Evolutionary conservation across 108 stramenopile genomes (phyloP).

Genomic region (Nannochloropsis salina): DNA sequence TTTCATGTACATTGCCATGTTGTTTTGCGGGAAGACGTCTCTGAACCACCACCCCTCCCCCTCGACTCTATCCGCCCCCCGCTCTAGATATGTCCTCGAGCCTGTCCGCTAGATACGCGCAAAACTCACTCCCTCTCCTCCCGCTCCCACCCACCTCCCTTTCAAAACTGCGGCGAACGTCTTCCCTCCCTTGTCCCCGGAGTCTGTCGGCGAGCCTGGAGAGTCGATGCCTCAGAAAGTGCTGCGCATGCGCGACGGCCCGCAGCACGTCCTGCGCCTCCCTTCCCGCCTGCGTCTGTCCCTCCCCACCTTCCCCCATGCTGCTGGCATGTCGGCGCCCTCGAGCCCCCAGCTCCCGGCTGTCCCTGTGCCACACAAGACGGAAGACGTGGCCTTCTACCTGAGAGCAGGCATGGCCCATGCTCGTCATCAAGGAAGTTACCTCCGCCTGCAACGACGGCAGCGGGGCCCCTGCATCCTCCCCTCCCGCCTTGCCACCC

Average conservation of each 20-base stretch:
- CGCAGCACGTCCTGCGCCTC: too few species aligned
- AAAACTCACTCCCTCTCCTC: slow-evolving; percentile 3
- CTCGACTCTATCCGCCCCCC: neutral
- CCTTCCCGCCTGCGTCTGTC: too few species aligned
- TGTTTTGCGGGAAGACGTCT: too few species aligned
- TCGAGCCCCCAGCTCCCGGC: too few species aligned
- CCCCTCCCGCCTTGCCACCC: neutral
- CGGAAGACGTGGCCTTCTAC: neutral
- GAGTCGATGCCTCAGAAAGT: too few species aligned
- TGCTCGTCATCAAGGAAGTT: neutral
- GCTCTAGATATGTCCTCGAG: neutral
- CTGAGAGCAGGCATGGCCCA: neutral
- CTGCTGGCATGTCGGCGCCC: too few species aligned
- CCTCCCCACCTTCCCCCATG: too few species aligned
- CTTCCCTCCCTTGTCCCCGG: neutral
- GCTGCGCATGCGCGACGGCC: too few species aligned
- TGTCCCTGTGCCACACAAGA: neutral
- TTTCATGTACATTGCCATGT: too few species aligned
- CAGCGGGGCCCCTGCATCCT: neutral
- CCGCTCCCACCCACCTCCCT: neutral
- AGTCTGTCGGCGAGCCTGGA: too few species aligned
- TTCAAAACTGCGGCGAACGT: neutral
- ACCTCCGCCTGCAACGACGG: neutral
- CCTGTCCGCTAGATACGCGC: neutral
- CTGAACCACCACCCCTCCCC: neutral